Evolutionary conservation across 129 eudicot species (phyloP), one percentile per base, ranked within the genome.

Genomic region (Flaveria trinervia): DNA sequence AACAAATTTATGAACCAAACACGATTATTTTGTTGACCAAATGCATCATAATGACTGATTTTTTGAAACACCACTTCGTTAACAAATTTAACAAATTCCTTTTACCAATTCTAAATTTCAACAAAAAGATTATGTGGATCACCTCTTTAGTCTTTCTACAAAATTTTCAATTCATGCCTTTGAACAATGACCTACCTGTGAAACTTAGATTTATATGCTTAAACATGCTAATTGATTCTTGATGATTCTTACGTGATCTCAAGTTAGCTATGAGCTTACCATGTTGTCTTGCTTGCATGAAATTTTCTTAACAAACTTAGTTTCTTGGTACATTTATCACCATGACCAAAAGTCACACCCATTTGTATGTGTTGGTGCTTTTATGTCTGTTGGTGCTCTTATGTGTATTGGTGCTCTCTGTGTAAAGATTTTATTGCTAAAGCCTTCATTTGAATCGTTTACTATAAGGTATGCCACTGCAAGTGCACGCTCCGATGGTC

Each of bases 401-500:
- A 20, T 20, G 22, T 20, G 22, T 20, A 0, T 20, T 20, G 22
- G 22, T 20, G 22, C 22, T 20, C 15, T 49, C 2, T 30, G 18
- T 64, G 25, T 75, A 49, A 61, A 41, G 20, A 45, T 50, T 67
- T n/a, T 68, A 30, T n/a, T 20, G 60, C 20, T n/a, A 75, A 69
- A 20, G 59, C 14, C 64, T 50, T 72, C 54, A 81, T 76, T 61
- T 72, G 54, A 49, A 51, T 44, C 9, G 68, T 54, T 65, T 26
- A 23, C 43, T 71, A 67, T 55, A 75, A 93, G 98, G 98, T 93
- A 90, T 87, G 98, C 97, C 30, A 93, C 98, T 46, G 98, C 98
- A 76, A 93, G 98, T 87, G 98, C 97, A 44, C 96, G 98, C 16
- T 93, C 98, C 18, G 97, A 93, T 81, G 97, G 98, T 71, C 98